A percentile compares a stretch with the other conserved stretches of the same genome.
phyloP scores from a whole-genome alignment of 1,284 basidiomycete genomes.

The Marasmius oreades region DNA sequence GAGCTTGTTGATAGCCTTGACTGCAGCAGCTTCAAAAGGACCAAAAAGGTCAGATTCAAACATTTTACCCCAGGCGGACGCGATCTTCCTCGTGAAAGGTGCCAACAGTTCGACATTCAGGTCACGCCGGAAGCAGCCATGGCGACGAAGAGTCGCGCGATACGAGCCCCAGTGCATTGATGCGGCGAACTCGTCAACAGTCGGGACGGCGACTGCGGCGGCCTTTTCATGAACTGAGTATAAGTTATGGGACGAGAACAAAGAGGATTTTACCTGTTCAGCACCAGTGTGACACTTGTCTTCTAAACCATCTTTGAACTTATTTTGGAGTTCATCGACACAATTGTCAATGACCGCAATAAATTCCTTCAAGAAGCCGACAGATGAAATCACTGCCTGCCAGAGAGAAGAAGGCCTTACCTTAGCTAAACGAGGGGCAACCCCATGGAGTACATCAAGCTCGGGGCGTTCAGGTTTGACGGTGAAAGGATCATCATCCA shows the following conservation, averaged over 20 bases:
- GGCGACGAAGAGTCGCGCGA: constrained; percentile 45
- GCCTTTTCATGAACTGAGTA: constrained; percentile 31
- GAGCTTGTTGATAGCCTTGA: constrained; percentile 37
- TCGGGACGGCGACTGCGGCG: constrained; percentile 41
- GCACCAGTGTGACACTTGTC: constrained; percentile 54
- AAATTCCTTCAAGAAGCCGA: constrained; percentile 39
- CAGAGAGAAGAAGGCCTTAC: neutral
- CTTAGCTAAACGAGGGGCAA: neutral
- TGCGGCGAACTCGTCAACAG: constrained; percentile 45
- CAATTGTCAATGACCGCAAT: constrained; percentile 36
- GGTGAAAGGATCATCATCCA: neutral
- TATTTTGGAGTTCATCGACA: constrained; percentile 41
- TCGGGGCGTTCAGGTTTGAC: neutral
- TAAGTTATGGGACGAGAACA: neutral
- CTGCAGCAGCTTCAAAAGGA: constrained; percentile 39
- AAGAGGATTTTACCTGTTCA: constrained; percentile 34
- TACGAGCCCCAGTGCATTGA: constrained; percentile 47
- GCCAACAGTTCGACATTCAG: constrained; percentile 54
- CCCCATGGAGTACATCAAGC: neutral
- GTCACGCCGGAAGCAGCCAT: constrained; percentile 52
- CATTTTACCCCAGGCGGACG: constrained; percentile 53
- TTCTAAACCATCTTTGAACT: constrained; percentile 53
- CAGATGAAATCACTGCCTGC: constrained; percentile 1
- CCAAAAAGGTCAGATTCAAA: constrained; percentile 60
- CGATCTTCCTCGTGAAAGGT: constrained; percentile 58